Conservation (phyloP, 1,284 basidiomycete genomes). For the Cryptococcus depauperatus region DNA sequence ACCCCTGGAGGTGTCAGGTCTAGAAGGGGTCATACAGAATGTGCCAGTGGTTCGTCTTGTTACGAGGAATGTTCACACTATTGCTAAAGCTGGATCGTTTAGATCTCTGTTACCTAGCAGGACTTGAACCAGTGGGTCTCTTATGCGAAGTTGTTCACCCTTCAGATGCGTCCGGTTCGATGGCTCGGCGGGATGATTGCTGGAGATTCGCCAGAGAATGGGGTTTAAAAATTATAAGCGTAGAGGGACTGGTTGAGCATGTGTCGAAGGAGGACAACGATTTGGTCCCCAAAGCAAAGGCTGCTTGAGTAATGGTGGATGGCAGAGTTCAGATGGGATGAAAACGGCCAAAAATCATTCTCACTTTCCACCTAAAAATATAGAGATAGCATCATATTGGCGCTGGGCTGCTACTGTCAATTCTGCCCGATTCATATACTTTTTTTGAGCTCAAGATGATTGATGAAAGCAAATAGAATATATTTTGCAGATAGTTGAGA, state of each 20-base stretch:
- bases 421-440: too few relatives aligned
- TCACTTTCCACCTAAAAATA: too few relatives aligned
- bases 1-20: slow-evolving; percentile 74
- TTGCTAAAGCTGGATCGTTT: too few relatives aligned
- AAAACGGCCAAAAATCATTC: too few relatives aligned
- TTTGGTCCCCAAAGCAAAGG: slow-evolving; percentile 15
- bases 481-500: background rate
- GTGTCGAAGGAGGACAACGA: slow-evolving; percentile 26
- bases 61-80: too few relatives aligned
- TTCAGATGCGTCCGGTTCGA: slow-evolving; percentile 70
- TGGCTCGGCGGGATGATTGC: slow-evolving; percentile 93
- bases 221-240: slow-evolving; percentile 88
- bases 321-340: too few relatives aligned
- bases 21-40: slow-evolving; percentile 89
- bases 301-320: too few relatives aligned
- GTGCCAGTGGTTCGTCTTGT: slow-evolving; percentile 62
- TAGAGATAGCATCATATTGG: too few relatives aligned
- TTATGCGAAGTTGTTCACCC: slow-evolving; percentile 96
- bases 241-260: slow-evolving; percentile 57
- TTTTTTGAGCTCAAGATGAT: too few relatives aligned
- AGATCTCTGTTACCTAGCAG: slow-evolving; percentile 77
- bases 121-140: slow-evolving; percentile 69
- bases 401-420: too few relatives aligned
- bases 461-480: background rate
- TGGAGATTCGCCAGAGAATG: slow-evolving; percentile 83